Conservation (phyloP, 139 green algal genomes). For the Yamagishiella unicocca region DNA sequence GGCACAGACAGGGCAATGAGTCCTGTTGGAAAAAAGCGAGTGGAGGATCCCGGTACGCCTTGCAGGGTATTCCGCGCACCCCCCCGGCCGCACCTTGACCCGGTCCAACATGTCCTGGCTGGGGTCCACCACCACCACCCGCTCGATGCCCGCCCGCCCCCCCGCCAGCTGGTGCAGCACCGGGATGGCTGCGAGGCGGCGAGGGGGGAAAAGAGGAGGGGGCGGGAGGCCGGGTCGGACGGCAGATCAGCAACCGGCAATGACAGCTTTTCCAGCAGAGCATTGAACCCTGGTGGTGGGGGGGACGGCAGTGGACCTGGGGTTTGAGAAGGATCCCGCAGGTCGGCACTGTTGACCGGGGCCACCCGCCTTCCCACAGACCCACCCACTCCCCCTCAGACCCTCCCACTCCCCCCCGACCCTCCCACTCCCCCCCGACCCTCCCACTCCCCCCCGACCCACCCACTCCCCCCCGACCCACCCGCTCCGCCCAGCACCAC, state of each 20-base stretch:
- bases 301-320: too few species aligned
- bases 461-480: constrained; percentile 37
- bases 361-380: too few species aligned
- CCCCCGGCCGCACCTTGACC: constrained; percentile 39
- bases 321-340: too few species aligned
- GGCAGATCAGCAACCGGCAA: too few species aligned
- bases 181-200: constrained; percentile 55
- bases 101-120: constrained; percentile 70
- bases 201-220: neutral
- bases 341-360: too few species aligned
- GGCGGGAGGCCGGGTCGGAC: neutral
- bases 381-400: too few species aligned
- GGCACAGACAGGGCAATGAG: too few species aligned
- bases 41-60: too few species aligned
- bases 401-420: neutral
- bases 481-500: constrained; percentile 79
- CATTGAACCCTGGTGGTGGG: too few species aligned
- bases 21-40: too few species aligned
- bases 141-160: constrained; percentile 65
- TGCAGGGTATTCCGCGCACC: too few species aligned
- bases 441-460: neutral
- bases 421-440: neutral
- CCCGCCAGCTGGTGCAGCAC: constrained; percentile 59
- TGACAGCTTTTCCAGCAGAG: too few species aligned
- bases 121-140: constrained; percentile 68